A percentile compares a stretch with the other conserved stretches of the same genome.
These are phyloP conservation scores for Ophiognomonia clavigignenti-juglandacearum DNA, from an alignment of 2,329 filamentous ascomycete species.

Conservation along the genomic window DNA sequence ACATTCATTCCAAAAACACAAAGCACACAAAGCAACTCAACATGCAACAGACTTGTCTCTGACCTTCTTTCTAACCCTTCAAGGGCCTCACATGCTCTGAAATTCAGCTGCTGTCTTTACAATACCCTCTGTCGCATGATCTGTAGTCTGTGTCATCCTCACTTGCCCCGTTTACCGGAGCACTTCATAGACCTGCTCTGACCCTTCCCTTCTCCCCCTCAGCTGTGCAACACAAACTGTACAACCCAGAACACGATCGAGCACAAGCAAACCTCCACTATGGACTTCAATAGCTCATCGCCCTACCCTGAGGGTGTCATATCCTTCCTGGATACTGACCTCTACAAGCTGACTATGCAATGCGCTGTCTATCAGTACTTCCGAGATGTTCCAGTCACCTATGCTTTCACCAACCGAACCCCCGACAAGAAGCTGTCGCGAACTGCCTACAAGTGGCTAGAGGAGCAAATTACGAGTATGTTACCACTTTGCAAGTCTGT, in stretches of 20 bases:
- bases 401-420: slow-evolving; percentile 92
- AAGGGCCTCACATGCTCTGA: too few relatives aligned
- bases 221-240: too few relatives aligned
- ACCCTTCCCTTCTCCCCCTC: too few relatives aligned
- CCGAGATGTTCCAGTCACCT: slow-evolving; percentile 75
- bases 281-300: slow-evolving; percentile 64
- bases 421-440: slow-evolving; percentile 87
- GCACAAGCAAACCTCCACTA: too few relatives aligned
- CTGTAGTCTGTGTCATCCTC: too few relatives aligned
- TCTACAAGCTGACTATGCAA: slow-evolving; percentile 99
- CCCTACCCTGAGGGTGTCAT: slow-evolving; percentile 71
- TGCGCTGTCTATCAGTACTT: slow-evolving; percentile 93
- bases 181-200: neutral
- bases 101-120: too few relatives aligned
- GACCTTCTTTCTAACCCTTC: neutral
- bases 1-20: neutral
- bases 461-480: slow-evolving; percentile 74
- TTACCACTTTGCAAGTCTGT: slow-evolving; percentile 17
- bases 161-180: neutral
- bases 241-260: too few relatives aligned
- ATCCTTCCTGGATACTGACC: slow-evolving; percentile 74
- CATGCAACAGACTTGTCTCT: neutral
- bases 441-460: slow-evolving; percentile 78
- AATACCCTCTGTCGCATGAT: too few relatives aligned
- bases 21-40: neutral